These are phyloP conservation scores for Grigorovia yakushimaensis DNA, from an alignment of 805 yeast species.

Conservation along the genomic window DNA sequence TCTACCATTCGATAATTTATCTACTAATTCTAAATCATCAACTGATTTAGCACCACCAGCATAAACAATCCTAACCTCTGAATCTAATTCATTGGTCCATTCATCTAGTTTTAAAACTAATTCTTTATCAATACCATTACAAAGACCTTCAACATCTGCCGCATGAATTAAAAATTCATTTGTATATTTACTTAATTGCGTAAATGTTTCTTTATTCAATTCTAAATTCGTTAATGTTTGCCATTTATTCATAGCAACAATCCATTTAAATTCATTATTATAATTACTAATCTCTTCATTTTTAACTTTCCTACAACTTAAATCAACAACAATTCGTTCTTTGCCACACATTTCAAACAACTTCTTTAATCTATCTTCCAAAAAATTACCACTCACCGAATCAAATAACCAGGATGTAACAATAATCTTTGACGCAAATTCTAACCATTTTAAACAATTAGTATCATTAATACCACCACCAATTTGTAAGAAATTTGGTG, in stretches of 20 bases:
- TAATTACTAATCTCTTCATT: no score
- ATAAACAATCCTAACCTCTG: slow-evolving; percentile 67
- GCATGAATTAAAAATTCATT: slow-evolving; percentile 90
- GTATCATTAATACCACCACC: slow-evolving; percentile 84
- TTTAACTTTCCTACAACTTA: slow-evolving; percentile 59
- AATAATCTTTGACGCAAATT: slow-evolving; percentile 75
- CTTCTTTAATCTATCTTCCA: slow-evolving; percentile 39
- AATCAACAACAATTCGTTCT: slow-evolving; percentile 67
- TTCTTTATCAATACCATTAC: slow-evolving; percentile 81
- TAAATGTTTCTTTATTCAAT: slow-evolving; percentile 46
- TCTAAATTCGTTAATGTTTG: slow-evolving; percentile 69
- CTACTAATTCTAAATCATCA: slow-evolving; percentile 58
- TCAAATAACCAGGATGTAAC: slow-evolving; percentile 82
- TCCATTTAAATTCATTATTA: slow-evolving; percentile 41
- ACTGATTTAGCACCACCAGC: slow-evolving; percentile 93
- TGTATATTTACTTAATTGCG: slow-evolving; percentile 51
- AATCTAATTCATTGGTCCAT: slow-evolving; percentile 44
- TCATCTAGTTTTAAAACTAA: slow-evolving; percentile 62
- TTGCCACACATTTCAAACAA: slow-evolving; percentile 53
- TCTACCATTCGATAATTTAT: slow-evolving; percentile 59
- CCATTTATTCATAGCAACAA: slow-evolving; percentile 98
- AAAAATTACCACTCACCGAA: slow-evolving; percentile 36
- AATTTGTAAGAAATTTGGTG: slow-evolving; percentile 70
- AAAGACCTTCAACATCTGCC: slow-evolving; percentile 96
- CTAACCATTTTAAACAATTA: slow-evolving; percentile 74